phyloP scores from a whole-genome alignment of 768 basidiomycete species.

The Amanita rimosa region DNA sequence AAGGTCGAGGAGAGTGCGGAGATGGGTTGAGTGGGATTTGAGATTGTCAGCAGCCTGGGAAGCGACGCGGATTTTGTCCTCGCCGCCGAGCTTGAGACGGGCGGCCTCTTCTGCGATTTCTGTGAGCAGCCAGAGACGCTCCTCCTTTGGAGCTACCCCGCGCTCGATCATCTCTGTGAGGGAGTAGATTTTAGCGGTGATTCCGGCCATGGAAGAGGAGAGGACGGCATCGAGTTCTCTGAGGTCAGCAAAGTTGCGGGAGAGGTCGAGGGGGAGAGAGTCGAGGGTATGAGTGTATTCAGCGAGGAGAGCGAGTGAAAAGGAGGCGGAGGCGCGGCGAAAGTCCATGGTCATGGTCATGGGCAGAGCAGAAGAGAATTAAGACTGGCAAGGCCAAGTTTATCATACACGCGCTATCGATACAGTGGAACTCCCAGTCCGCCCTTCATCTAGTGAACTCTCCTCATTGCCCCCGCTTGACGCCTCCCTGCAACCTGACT shows the following conservation, averaged over 20 bases:
- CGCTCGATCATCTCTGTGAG: conserved; percentile 73
- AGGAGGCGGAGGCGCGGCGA: conserved; percentile 26
- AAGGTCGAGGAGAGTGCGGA: conserved; percentile 48
- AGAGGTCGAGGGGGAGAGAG: conserved; percentile 87
- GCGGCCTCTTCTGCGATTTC: conserved; percentile 93
- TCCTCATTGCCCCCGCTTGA: not conserved
- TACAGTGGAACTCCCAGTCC: not conserved
- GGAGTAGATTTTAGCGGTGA: conserved; percentile 67
- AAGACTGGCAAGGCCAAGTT: not conserved
- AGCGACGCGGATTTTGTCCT: conserved; percentile 96
- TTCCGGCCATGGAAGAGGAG: conserved; percentile 72
- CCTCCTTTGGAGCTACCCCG: conserved; percentile 44
- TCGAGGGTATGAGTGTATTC: conserved; percentile 92
- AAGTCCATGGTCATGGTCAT: not conserved
- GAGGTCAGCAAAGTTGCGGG: conserved; percentile 89
- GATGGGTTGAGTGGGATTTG: conserved; percentile 49
- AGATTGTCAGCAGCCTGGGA: conserved; percentile 86
- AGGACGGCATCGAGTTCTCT: conserved; percentile 98
- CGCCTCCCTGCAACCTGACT: not conserved
- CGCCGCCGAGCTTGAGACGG: conserved; percentile 85
- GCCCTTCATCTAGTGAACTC: not conserved
- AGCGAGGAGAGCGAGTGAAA: conserved; percentile 58
- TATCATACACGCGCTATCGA: not conserved
- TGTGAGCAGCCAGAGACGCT: conserved; percentile 76
- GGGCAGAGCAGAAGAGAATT: not conserved